Base-by-base conservation (phyloP, 768 basidiomycete genomes). In the Leccinum arenicola region DNA sequence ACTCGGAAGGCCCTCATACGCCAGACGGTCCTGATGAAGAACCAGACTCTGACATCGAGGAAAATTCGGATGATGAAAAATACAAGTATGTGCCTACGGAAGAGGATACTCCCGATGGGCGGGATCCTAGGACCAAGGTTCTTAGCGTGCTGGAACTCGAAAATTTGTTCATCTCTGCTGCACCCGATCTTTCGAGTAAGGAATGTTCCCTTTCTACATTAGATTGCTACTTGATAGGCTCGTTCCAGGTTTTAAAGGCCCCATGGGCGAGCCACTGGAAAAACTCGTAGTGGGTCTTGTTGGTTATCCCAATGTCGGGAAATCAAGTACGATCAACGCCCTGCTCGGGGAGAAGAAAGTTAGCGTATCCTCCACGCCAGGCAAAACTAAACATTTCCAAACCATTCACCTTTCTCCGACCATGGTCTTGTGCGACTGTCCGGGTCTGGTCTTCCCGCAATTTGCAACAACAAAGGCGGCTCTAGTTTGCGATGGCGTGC, bases 371-470 rank as follows among this genome's bases (percentile, higher is more conserved):
- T 87, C 96, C 0, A 99, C 97, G 0, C 97, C 97, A 0, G 97
- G 97, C 62, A 92, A 98, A 77, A 99, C 97, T 14, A 99, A 99
- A 71, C 96, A 99, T 74, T 98, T 98, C 76, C 97, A 99, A 74
- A 98, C 97, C 0, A 95, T 98, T 66, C 86, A 93, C 67, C 82
- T 99, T n/a, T 95, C 94, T 11, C 84, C 89, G 17, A 79, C 85
- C 3, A 88, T 98, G 45, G 79, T 88, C 50, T 83, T 99, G 19
- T 98, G 95, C 65, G 97, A 99, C 75, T 99, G 97, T 76, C 97
- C 97, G 17, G 97, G 97, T 69, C 78, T 98, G 36, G 97, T 99
- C 38, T 98, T 98, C 70, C 97, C 97, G 6, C 97, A 99, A 68
- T 99, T 98, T 74, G 92, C 97, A 3, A 95, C 92, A 27, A 98